Conservation (phyloP, 2,329 filamentous ascomycete genomes). For the Alternaria arborescens region DNA sequence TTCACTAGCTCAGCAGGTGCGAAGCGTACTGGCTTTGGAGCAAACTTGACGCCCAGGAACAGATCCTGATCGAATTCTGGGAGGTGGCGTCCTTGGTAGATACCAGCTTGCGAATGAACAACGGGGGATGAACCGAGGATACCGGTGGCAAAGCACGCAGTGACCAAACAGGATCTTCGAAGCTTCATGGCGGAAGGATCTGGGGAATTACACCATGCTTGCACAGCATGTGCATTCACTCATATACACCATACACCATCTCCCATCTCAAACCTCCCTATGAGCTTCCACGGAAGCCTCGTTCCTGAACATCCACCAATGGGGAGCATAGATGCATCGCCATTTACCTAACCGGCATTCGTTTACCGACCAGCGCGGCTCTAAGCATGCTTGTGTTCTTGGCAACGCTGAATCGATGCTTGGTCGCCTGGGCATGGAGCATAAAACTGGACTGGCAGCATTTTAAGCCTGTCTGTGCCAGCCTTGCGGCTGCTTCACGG, state of each 20-base stretch:
- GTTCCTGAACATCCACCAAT: conserved; percentile 6
- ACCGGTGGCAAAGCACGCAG: neutral
- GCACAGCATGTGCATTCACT: neutral
- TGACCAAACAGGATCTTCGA: neutral
- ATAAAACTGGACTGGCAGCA: neutral
- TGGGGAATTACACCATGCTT: neutral
- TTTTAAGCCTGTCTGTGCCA: neutral
- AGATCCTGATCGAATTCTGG: conserved; percentile 41
- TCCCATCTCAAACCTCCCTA: neutral
- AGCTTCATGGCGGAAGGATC: conserved; percentile 9
- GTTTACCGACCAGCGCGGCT: neutral
- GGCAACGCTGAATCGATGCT: neutral
- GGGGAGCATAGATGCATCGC: neutral
- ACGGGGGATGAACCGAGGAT: conserved; percentile 14
- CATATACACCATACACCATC: conserved; percentile 1
- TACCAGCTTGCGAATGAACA: conserved; percentile 36
- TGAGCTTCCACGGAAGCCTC: neutral
- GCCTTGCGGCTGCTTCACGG: neutral
- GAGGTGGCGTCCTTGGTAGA: conserved; percentile 39
- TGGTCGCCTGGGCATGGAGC: neutral
- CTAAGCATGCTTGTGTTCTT: neutral
- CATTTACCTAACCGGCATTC: neutral
- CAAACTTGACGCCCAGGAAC: conserved; percentile 44
- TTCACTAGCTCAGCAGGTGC: conserved; percentile 27
- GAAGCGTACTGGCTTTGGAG: conserved; percentile 39